phyloP scores from a whole-genome alignment of 495 filamentous ascomycete genomes.

The Xylaria castorea region DNA sequence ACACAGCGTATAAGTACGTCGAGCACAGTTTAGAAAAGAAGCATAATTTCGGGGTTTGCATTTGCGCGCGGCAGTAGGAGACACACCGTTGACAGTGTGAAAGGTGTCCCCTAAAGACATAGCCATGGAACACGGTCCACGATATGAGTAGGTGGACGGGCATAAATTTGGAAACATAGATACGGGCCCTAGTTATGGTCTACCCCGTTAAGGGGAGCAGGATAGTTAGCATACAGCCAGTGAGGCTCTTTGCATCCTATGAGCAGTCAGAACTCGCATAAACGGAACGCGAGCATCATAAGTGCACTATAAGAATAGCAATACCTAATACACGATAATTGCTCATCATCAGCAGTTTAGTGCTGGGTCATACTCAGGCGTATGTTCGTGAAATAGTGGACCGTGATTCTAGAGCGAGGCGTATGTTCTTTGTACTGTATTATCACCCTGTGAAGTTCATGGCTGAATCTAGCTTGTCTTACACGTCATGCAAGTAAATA shows the following conservation, averaged over 20 bases:
- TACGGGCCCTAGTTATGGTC: not conserved
- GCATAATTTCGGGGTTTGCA: not conserved
- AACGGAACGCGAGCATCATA: not conserved
- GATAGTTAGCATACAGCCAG: not conserved
- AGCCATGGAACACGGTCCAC: constrained; percentile 4
- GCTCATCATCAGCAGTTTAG: not conserved
- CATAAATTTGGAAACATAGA: constrained; percentile 3
- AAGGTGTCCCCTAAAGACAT: not conserved
- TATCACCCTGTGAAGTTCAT: not conserved
- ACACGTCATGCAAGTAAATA: not conserved
- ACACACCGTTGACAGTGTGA: not conserved
- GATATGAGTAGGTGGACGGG: not conserved
- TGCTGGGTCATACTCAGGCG: not conserved
- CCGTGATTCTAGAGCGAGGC: not conserved
- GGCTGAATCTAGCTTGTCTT: not conserved
- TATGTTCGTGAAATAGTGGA: not conserved
- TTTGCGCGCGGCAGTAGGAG: not conserved
- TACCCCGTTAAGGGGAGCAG: not conserved
- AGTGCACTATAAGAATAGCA: constrained; percentile 2
- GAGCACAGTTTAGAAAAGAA: not conserved
- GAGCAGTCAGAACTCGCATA: not conserved
- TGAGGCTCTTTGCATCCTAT: not conserved
- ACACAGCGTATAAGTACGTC: not conserved
- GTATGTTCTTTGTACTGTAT: not conserved
- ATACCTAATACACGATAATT: constrained; percentile 23